These are phyloP conservation scores for Jatropha multifida DNA, from an alignment of 441 rosid genomes.

Conservation along the genomic window DNA sequence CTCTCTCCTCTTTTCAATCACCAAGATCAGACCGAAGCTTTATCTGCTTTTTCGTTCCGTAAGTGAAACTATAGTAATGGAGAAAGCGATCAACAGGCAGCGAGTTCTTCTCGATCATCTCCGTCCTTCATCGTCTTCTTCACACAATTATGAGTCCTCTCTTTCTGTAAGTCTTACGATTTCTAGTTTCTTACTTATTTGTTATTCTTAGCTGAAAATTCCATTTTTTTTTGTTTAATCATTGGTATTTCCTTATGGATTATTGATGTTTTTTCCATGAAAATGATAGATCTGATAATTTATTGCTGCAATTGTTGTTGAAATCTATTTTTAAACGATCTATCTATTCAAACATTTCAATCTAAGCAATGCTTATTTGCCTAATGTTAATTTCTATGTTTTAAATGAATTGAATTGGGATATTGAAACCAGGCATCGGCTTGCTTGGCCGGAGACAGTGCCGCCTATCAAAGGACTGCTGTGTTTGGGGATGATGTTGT, in stretches of 20 bases:
- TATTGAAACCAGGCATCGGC: slow-evolving; percentile 57
- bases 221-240: not conserved
- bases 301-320: not conserved
- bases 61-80: slow-evolving; percentile 30
- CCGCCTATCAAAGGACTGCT: slow-evolving; percentile 78
- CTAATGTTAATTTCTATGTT: not conserved
- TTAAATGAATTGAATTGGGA: not conserved
- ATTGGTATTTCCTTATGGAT: not conserved
- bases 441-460: slow-evolving; percentile 85
- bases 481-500: slow-evolving; percentile 87
- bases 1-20: not conserved
- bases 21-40: not conserved
- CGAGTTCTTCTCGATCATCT: slow-evolving; percentile 82
- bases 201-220: not conserved
- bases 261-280: not conserved
- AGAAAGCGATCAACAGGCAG: slow-evolving; percentile 85
- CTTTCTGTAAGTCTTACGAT: slow-evolving; percentile 49
- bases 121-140: slow-evolving; percentile 70
- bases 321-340: not conserved
- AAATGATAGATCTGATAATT: slow-evolving; percentile 9
- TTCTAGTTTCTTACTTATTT: not conserved
- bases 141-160: slow-evolving; percentile 44
- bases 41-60: not conserved
- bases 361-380: too few relatives aligned
- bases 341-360: too few relatives aligned